Base-by-base conservation (phyloP, 176 grass and related monocot genomes). In the Juncus inflexus region DNA sequence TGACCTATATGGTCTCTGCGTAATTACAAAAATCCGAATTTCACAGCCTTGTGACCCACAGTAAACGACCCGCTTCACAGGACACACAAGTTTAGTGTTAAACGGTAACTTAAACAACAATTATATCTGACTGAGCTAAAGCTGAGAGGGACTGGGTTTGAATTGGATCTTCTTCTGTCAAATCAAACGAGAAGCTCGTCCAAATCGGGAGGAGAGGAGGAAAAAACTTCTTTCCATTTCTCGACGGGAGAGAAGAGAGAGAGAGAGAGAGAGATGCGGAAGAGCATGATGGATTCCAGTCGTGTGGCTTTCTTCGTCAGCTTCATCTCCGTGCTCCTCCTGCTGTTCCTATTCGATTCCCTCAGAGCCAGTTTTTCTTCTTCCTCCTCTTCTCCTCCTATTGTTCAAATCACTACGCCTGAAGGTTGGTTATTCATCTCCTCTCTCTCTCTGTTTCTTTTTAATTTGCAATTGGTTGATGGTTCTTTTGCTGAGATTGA, bases 271-370 rank as follows among this genome's bases (percentile, higher is more conserved):
- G 54, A 71, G 58, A 58, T 12, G 15, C 35, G 41, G 43, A 47
- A 35, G 68, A 41, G 42, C 39, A 71, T 15, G 9, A 71, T 71
- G 68, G 68, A 71, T 42, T 52, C 54, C 3, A 58, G 43, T 49
- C 68, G 68, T 2, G 9, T 71, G 12, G 35, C 68, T 1, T 71
- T 71, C 35, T 15, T 45, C 42, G 54, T 35, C 13, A 41, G 68
- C 28, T 71, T 71, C 40, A 71, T 71, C 13, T 71, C 55, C 7
- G 38, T 71, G 39, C 28, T 71, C 37, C 58, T 55, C 0, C 15
- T 71, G 14, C 58, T 71, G 52, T 42, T 60, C 42, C 39, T 71
- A 9, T 71, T 71, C 58, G 68, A 71, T 58, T 71, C 19, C 52
- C 43, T 59, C 14, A 9, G 68, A 2, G 68, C 52, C n/a, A 52